These are phyloP conservation scores for Malassezia obtusa DNA, from an alignment of 1,284 basidiomycete species.

Conservation along the genomic window DNA sequence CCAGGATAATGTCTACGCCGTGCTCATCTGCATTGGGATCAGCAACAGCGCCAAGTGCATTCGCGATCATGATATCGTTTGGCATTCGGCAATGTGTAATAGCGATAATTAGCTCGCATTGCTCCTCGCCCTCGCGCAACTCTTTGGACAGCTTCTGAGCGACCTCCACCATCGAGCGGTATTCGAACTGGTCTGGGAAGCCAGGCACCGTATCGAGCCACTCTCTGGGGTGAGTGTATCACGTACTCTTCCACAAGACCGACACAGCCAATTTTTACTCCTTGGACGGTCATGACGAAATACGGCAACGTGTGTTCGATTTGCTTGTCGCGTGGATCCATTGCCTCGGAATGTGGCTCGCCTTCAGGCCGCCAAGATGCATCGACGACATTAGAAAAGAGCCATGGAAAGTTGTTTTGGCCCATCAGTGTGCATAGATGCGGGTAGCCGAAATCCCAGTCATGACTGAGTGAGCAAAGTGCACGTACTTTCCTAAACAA, in stretches of 20 bases:
- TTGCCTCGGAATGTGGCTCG: slow-evolving; percentile 49
- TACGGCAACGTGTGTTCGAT: slow-evolving; percentile 48
- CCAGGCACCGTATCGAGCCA: slow-evolving; percentile 77
- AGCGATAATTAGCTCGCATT: slow-evolving; percentile 69
- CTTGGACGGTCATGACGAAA: slow-evolving; percentile 59
- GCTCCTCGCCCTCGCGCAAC: slow-evolving; percentile 61
- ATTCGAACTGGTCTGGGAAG: slow-evolving; percentile 64
- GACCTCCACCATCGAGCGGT: slow-evolving; percentile 31
- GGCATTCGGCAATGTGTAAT: slow-evolving; percentile 68
- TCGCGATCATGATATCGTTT: slow-evolving; percentile 55
- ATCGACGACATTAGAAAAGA: slow-evolving; percentile 51
- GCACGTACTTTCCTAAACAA: slow-evolving; percentile 55
- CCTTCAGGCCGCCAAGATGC: slow-evolving; percentile 60
- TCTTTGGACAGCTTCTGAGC: slow-evolving; percentile 55
- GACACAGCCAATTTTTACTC: slow-evolving; percentile 65
- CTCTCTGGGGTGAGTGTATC: slow-evolving; percentile 51
- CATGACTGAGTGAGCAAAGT: slow-evolving; percentile 16
- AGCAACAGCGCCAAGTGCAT: slow-evolving; percentile 56
- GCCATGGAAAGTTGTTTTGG: slow-evolving; percentile 20
- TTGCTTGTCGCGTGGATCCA: slow-evolving; percentile 52
- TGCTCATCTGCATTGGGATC: slow-evolving; percentile 53
- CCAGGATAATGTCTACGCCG: slow-evolving; percentile 73
- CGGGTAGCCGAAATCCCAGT: slow-evolving; percentile 32
- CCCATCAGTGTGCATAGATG: slow-evolving; percentile 20
- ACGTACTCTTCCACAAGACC: slow-evolving; percentile 70